phyloP scores from a whole-genome alignment of 805 yeast species.

The Kuraishia ogatae region DNA sequence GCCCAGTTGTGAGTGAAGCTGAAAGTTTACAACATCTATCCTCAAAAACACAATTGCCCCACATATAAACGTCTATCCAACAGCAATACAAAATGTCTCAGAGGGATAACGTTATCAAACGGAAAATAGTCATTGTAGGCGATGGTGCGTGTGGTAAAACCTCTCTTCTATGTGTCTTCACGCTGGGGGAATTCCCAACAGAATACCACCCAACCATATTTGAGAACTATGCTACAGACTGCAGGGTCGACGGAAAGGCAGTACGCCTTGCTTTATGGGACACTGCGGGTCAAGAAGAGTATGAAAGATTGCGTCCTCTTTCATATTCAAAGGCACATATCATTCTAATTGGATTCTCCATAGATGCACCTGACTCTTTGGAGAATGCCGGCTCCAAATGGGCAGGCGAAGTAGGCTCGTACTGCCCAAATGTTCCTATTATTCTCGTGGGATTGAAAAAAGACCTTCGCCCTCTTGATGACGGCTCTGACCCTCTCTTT shows the following conservation, averaged over 20 bases:
- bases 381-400: constrained; percentile 79
- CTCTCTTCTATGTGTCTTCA: constrained; percentile 81
- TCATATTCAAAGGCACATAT: constrained; percentile 85
- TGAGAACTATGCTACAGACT: constrained; percentile 90
- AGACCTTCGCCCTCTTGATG: constrained; percentile 51
- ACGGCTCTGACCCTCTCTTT: constrained; percentile 22
- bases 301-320: constrained; percentile 80
- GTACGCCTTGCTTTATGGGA: constrained; percentile 90
- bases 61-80: not conserved
- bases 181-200: constrained; percentile 87
- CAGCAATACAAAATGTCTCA: constrained; percentile 6
- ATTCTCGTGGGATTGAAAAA: constrained; percentile 78
- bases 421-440: constrained; percentile 76
- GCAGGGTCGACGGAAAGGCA: constrained; percentile 89
- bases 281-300: constrained; percentile 96
- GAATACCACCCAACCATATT: constrained; percentile 92
- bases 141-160: constrained; percentile 97
- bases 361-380: constrained; percentile 77
- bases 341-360: constrained; percentile 77
- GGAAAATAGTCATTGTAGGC: constrained; percentile 86
- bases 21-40: too few relatives aligned
- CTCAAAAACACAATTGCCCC: too few relatives aligned
- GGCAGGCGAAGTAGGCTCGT: constrained; percentile 74
- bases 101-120: constrained; percentile 29
- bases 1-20: too few relatives aligned